phyloP scores from a whole-genome alignment of 2,329 filamentous ascomycete genomes.

The Gremmenia infestans region DNA sequence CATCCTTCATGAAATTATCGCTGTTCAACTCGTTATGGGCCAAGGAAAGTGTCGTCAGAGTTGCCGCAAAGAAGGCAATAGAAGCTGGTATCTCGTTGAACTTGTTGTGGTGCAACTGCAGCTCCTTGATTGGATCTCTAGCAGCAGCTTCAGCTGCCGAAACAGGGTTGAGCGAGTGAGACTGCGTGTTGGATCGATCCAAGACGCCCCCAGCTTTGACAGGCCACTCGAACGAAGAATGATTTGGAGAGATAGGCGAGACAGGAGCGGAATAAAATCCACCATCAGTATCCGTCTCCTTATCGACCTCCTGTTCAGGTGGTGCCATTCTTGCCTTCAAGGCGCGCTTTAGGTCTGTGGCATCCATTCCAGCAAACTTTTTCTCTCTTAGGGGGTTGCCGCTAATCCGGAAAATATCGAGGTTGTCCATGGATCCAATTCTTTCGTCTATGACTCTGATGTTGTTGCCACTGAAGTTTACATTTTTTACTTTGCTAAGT shows the following conservation, averaged over 20 bases:
- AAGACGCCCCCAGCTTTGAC: conserved; percentile 46
- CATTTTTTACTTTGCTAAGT: conserved; percentile 64
- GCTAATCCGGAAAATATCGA: conserved; percentile 70
- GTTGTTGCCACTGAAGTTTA: conserved; percentile 82
- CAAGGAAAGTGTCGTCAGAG: conserved; percentile 66
- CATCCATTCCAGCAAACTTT: conserved; percentile 75
- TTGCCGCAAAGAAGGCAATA: conserved; percentile 65
- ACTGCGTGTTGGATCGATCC: conserved; percentile 64
- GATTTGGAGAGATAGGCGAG: conserved; percentile 22
- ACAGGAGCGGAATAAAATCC: conserved; percentile 23
- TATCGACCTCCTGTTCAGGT: conserved; percentile 24
- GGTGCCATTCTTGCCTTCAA: conserved; percentile 64
- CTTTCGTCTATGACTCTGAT: conserved; percentile 70
- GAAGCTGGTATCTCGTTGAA: conserved; percentile 65
- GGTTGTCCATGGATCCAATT: conserved; percentile 71
- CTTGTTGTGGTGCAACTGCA: conserved; percentile 74
- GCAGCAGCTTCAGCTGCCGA: conserved; percentile 51
- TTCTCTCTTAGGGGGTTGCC: conserved; percentile 90
- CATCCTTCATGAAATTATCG: conserved; percentile 59
- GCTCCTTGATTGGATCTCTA: conserved; percentile 46
- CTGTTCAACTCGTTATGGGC: conserved; percentile 68
- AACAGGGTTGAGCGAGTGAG: conserved; percentile 53
- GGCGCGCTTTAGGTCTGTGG: conserved; percentile 74
- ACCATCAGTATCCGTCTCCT: conserved; percentile 33
- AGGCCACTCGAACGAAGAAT: conserved; percentile 27